These are phyloP conservation scores for Dothistroma pini DNA, from an alignment of 2,329 filamentous ascomycete genomes.

Conservation along the genomic window DNA sequence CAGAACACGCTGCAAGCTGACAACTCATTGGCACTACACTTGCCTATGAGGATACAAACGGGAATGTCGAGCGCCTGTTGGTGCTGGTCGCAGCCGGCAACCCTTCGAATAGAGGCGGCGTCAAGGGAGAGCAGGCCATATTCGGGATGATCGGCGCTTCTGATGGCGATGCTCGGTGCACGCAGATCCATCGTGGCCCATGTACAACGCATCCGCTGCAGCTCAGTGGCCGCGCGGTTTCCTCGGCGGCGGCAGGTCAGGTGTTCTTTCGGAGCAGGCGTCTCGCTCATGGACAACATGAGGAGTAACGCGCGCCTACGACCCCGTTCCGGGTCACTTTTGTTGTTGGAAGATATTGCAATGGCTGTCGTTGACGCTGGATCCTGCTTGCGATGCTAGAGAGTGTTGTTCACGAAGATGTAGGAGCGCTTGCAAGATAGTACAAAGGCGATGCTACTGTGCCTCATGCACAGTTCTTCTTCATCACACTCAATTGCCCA, in stretches of 20 bases:
- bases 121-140: not conserved
- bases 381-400: not conserved
- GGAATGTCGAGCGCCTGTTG: constrained; percentile 1
- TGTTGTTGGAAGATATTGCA: not conserved
- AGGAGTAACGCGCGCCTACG: constrained; percentile 1
- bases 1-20: not conserved
- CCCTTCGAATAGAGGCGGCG: not conserved
- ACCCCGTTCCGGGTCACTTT: not conserved
- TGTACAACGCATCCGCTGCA: constrained; percentile 7
- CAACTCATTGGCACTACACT: constrained; percentile 1
- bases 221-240: constrained; percentile 8
- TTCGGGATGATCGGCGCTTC: not conserved
- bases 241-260: constrained; percentile 1
- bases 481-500: constrained; percentile 8
- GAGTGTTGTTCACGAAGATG: not conserved
- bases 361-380: constrained; percentile 3
- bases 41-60: not conserved
- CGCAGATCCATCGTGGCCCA: not conserved
- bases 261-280: not conserved
- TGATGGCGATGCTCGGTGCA: not conserved
- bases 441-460: constrained; percentile 4
- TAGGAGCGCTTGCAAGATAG: constrained; percentile 4
- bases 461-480: constrained; percentile 2
- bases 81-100: constrained; percentile 1
- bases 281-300: not conserved